phyloP scores from a whole-genome alignment of 331 rosid species.

The Ulmus americana region DNA sequence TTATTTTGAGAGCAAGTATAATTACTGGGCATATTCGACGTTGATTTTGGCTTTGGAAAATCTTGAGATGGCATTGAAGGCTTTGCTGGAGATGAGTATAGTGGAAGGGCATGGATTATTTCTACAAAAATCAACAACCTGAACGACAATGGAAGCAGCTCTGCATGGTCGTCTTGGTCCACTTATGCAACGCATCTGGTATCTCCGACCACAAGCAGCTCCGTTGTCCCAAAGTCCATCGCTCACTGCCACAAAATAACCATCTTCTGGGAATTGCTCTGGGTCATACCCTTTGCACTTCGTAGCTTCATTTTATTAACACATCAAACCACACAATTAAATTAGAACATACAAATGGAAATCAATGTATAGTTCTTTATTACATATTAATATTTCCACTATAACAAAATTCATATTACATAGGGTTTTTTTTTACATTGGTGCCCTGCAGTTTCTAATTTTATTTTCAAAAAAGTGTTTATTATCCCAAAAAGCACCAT shows the following conservation, averaged over 20 bases:
- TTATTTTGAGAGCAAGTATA: too few species aligned
- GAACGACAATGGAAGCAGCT: conserved; percentile 44
- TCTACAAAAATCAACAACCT: conserved; percentile 50
- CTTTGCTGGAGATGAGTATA: conserved; percentile 43
- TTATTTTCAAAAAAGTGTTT: too few species aligned
- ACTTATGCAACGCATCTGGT: conserved; percentile 60
- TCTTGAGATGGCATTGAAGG: conserved; percentile 52
- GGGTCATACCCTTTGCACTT: conserved; percentile 37
- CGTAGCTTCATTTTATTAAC: conserved; percentile 34
- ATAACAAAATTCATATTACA: too few species aligned
- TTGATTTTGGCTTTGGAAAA: conserved; percentile 36
- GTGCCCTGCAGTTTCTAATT: too few species aligned
- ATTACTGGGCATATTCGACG: conserved; percentile 38
- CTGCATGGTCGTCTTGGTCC: conserved; percentile 53
- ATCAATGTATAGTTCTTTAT: too few species aligned
- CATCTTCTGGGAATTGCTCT: conserved; percentile 53
- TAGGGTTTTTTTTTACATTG: too few species aligned
- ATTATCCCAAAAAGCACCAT: too few species aligned
- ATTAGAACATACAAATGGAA: too few species aligned
- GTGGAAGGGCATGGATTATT: conserved; percentile 40
- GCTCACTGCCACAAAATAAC: conserved; percentile 46
- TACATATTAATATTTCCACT: too few species aligned
- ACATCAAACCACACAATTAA: background rate
- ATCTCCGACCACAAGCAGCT: conserved; percentile 63
- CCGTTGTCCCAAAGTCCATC: conserved; percentile 84